Evolutionary conservation across 306 rosid genomes (phyloP).

Genomic region (Sicyos edulis): DNA sequence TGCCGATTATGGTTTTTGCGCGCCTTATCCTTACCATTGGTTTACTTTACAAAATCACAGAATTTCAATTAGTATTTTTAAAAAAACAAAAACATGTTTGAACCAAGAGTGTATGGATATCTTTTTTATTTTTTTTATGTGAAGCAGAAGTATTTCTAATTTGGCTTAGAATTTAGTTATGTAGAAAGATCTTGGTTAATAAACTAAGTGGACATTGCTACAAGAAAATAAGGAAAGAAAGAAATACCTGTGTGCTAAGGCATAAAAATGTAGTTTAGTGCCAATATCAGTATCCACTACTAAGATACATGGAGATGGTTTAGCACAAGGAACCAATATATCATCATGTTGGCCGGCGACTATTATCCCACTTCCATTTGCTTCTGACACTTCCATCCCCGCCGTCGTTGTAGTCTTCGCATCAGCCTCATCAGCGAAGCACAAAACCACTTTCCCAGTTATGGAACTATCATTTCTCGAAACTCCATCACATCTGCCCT

Average conservation of each 20-base stretch:
- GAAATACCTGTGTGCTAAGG: conserved; percentile 20
- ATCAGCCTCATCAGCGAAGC: background rate
- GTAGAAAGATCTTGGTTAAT: no score
- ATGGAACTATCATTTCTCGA: background rate
- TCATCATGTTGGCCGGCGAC: conserved; percentile 2
- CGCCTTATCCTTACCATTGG: conserved; percentile 27
- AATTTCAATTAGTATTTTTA: no score
- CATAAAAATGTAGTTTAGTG: conserved; percentile 23
- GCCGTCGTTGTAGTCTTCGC: accelerated
- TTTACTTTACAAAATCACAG: no score
- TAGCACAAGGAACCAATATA: conserved; percentile 16
- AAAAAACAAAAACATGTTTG: no score
- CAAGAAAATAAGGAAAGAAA: no score
- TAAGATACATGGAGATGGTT: conserved; percentile 26
- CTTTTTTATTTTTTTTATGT: no score
- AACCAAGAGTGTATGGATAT: no score
- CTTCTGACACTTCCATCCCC: background rate
- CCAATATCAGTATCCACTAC: conserved; percentile 27
- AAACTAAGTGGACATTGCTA: no score
- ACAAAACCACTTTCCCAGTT: background rate
- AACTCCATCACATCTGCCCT: background rate
- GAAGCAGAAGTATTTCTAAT: no score
- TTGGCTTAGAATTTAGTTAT: no score
- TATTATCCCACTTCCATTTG: background rate
- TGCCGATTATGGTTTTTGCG: conserved; percentile 29